Conservation (phyloP, 2,329 filamentous ascomycete genomes). For the Hymenoscyphus linearis region DNA sequence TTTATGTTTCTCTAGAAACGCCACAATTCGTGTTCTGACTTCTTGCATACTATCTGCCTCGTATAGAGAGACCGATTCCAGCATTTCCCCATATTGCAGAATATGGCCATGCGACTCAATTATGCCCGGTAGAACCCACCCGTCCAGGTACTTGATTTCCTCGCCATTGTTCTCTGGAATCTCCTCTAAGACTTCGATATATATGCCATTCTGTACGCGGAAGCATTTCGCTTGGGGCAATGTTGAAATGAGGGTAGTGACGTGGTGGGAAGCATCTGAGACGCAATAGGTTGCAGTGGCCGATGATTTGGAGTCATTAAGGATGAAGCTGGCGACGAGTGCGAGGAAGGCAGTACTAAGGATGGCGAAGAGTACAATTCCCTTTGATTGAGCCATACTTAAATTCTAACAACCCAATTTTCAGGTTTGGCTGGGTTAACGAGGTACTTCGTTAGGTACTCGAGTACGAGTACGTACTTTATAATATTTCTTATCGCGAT, state of each 20-base stretch:
- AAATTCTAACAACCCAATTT: background rate
- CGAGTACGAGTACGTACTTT: background rate
- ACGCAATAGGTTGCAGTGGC: conserved; percentile 24
- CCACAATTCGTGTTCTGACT: conserved; percentile 45
- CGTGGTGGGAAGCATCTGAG: conserved; percentile 33
- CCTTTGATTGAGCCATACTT: background rate
- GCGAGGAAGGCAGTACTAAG: conserved; percentile 6
- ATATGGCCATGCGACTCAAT: conserved; percentile 70
- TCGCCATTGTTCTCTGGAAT: conserved; percentile 29
- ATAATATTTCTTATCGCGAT: background rate
- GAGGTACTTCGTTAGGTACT: no score
- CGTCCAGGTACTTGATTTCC: conserved; percentile 35
- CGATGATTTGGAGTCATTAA: conserved; percentile 3
- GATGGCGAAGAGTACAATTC: background rate
- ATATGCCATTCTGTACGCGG: conserved; percentile 46
- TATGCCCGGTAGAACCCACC: conserved; percentile 59
- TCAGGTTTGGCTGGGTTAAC: background rate
- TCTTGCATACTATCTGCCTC: conserved; percentile 51
- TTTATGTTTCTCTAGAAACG: conserved; percentile 46
- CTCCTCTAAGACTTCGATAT: conserved; percentile 41
- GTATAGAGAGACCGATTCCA: conserved; percentile 61
- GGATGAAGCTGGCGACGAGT: conserved; percentile 8
- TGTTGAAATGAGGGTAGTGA: conserved; percentile 38
- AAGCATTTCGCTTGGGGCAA: conserved; percentile 48
- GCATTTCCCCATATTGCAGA: conserved; percentile 59